Percentiles rank a stretch among this genome's conserved stretches.
Conservation (phyloP, 805 yeast genomes). For the Nakazawaea siamensis region DNA sequence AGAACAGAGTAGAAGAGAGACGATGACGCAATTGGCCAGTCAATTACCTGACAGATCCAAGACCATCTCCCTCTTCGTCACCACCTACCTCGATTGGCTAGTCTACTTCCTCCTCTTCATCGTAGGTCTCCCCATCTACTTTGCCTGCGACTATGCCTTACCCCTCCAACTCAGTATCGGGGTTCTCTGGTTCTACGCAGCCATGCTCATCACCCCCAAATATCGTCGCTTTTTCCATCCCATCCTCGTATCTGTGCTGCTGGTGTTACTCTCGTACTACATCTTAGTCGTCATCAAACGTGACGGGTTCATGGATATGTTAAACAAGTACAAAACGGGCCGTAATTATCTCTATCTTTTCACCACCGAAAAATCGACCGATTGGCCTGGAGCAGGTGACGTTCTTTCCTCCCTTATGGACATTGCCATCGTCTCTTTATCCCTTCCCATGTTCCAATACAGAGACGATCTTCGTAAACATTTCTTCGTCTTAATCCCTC, state of each 20-base stretch:
- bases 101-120: slow-evolving; percentile 39
- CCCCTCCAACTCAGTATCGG: slow-evolving; percentile 58
- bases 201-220: slow-evolving; percentile 35
- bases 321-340: slow-evolving; percentile 59
- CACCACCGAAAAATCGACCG: slow-evolving; percentile 24
- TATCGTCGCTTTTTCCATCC: slow-evolving; percentile 58
- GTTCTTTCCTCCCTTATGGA: slow-evolving; percentile 65
- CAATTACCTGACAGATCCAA: slow-evolving; percentile 17
- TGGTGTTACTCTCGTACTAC: slow-evolving; percentile 56
- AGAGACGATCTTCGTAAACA: slow-evolving; percentile 54
- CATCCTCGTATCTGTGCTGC: slow-evolving; percentile 54
- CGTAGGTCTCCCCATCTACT: slow-evolving; percentile 55
- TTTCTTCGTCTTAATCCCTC: slow-evolving; percentile 50
- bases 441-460: slow-evolving; percentile 73
- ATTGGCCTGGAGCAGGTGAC: slow-evolving; percentile 80
- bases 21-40: slow-evolving; percentile 12
- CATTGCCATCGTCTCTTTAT: slow-evolving; percentile 64
- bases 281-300: slow-evolving; percentile 47
- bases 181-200: slow-evolving; percentile 44
- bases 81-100: slow-evolving; percentile 45
- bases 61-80: slow-evolving; percentile 17
- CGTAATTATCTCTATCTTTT: slow-evolving; percentile 55
- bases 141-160: slow-evolving; percentile 44
- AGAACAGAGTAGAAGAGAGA: slow-evolving; percentile 13
- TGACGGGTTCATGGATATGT: slow-evolving; percentile 40